Conservation (phyloP, 805 yeast genomes). For the Metschnikowia continentalis region DNA sequence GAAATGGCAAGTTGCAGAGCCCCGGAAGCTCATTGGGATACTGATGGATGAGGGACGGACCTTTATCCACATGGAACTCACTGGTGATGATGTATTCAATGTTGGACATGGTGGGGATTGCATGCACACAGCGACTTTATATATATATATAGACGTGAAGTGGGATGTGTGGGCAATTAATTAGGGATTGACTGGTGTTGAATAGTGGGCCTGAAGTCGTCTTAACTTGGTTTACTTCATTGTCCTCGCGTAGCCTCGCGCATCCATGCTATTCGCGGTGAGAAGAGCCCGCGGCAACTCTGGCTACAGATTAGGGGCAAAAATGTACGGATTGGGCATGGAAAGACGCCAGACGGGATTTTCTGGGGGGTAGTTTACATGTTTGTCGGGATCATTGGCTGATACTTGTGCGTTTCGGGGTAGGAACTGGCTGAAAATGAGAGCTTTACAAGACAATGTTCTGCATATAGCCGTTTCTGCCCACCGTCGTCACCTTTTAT, state of each 20-base stretch:
- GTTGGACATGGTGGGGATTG: slow-evolving; percentile 24
- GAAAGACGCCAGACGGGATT: no score
- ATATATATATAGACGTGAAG: neutral
- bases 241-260: slow-evolving; percentile 2
- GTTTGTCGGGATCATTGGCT: neutral
- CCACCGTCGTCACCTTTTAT: neutral
- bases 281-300: neutral
- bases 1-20: slow-evolving; percentile 28
- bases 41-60: slow-evolving; percentile 62
- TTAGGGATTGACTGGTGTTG: neutral
- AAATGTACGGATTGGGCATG: no score
- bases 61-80: slow-evolving; percentile 75
- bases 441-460: neutral
- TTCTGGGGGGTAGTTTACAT: neutral
- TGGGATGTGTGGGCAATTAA: neutral
- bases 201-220: neutral
- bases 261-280: neutral
- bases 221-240: neutral
- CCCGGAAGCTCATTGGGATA: slow-evolving; percentile 47
- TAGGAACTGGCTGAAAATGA: neutral
- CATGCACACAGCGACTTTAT: neutral
- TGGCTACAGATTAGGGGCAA: neutral
- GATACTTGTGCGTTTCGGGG: neutral
- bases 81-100: slow-evolving; percentile 62
- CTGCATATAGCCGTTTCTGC: neutral